phyloP scores from a whole-genome alignment of 352 stramenopile species.

The Peronospora farinosa region DNA sequence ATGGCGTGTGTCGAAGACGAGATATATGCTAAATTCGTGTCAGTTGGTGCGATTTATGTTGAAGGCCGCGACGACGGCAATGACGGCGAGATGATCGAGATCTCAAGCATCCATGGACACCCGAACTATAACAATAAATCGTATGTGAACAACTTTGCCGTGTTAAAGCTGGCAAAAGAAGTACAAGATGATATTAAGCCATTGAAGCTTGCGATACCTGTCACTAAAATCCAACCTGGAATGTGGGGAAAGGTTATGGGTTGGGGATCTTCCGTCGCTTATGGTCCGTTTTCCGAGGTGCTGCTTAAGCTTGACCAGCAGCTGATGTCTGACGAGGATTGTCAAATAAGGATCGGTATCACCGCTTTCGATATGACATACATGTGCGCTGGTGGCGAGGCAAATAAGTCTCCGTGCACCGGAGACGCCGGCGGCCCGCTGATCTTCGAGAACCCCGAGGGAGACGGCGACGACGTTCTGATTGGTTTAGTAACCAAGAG shows the following conservation, averaged over 20 bases:
- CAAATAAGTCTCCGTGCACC: conserved; percentile 26
- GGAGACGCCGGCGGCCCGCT: conserved; percentile 32
- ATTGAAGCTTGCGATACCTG: conserved; percentile 19
- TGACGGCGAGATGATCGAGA: conserved; percentile 28
- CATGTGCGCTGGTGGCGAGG: conserved; percentile 24
- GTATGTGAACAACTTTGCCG: conserved; percentile 28
- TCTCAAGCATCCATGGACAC: conserved; percentile 25
- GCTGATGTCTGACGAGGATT: conserved; percentile 12
- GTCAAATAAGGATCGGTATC: conserved; percentile 10
- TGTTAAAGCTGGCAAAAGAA: conserved; percentile 27
- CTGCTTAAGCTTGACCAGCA: conserved; percentile 10
- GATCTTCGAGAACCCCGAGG: conserved; percentile 17
- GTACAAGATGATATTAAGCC: conserved; percentile 12
- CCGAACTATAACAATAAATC: conserved; percentile 30
- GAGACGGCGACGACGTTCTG: conserved; percentile 29
- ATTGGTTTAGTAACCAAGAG: conserved; percentile 44
- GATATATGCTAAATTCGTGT: conserved; percentile 14
- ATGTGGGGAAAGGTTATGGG: conserved; percentile 19
- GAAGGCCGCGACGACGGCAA: conserved; percentile 7
- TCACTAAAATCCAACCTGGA: conserved; percentile 13
- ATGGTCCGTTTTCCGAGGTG: conserved; percentile 12
- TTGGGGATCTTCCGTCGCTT: conserved; percentile 16
- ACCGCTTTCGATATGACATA: conserved; percentile 18
- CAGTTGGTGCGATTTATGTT: conserved; percentile 6
- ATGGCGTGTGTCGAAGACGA: conserved; percentile 8